These are phyloP conservation scores for Yamadazyma atmosphaerica DNA, from an alignment of 1,139 yeast genomes.

Conservation along the genomic window DNA sequence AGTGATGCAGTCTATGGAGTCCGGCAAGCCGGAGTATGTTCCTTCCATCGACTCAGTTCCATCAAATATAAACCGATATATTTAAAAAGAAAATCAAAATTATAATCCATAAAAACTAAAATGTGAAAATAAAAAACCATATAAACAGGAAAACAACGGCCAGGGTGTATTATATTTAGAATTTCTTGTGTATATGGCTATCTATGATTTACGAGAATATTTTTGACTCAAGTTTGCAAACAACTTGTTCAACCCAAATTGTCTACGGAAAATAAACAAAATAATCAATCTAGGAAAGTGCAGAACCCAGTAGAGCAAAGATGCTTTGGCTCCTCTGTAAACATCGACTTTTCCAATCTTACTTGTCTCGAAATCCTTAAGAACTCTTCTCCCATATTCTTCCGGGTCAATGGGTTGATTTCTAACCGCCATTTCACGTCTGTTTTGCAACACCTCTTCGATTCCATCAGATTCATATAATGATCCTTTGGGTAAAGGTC, in stretches of 20 bases:
- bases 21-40: conserved; percentile 37
- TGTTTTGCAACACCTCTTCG: conserved; percentile 44
- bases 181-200: not conserved
- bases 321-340: conserved; percentile 58
- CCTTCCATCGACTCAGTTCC: conserved; percentile 13
- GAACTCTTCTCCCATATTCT: conserved; percentile 55
- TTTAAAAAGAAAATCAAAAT: not conserved
- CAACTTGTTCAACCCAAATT: conserved; percentile 46
- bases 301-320: conserved; percentile 30
- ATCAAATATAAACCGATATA: not conserved
- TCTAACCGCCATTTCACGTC: conserved; percentile 62
- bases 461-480: conserved; percentile 53
- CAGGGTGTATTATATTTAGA: not conserved
- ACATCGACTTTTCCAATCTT: conserved; percentile 38
- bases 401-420: conserved; percentile 62
- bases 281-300: conserved; percentile 51
- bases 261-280: conserved; percentile 43
- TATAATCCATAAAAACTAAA: no score
- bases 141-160: no score
- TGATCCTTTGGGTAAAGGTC: conserved; percentile 58
- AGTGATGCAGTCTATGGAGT: conserved; percentile 33
- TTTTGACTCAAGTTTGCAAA: conserved; percentile 19
- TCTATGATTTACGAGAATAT: conserved; percentile 3
- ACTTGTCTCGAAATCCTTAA: conserved; percentile 47
- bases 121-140: not conserved